Evolutionary conservation across 805 yeast genomes (phyloP), one percentile per base, ranked within the genome.

Genomic region (Nakazawaea pomicola): DNA sequence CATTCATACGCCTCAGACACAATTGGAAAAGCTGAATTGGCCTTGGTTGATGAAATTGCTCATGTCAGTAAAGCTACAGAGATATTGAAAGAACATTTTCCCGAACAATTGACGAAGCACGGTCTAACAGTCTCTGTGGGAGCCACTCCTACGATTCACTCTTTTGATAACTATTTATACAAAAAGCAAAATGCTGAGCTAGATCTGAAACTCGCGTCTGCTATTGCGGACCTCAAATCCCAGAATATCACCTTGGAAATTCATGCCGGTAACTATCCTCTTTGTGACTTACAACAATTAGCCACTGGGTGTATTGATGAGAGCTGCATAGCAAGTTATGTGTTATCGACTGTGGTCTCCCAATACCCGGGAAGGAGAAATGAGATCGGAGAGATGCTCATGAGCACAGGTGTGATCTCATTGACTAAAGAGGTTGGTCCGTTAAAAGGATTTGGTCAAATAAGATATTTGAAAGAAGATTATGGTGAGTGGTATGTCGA

Each of bases 191-290:
- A 33, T 61, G 34, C 46, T 14, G 28, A 41, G 7, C 47, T 55
- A 16, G 53, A 50, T 29, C 37, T 50, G 20, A 29, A 49, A 29
- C 49, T 48, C 48, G 49, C 36, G 11, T 18, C 33, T 1, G 30
- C 6, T 14, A 36, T 44, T 14, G 53, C 54, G 3, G 46, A 52
- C 4, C 44, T 67, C 14, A 36, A 41, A 32, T n/a, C 25, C 3
- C 33, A 31, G n/a, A 46, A 49, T 15, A 80, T 79, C 4, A 52
- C 55, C 1, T 59, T 84, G 29, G 93, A 84, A 53, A 55, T 84
- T 14, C 95, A 84, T 55, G 90, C 91, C n/a, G 95, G 95, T 10
- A 83, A 84, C 54, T 84, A 80, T 53, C 72, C 81, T 3, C 72
- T 79, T 53, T 77, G 83, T 52, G 95, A 85, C 54, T 60, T 83